Conservation (phyloP, 2,329 filamentous ascomycete genomes). For the Penicillium expansum region DNA sequence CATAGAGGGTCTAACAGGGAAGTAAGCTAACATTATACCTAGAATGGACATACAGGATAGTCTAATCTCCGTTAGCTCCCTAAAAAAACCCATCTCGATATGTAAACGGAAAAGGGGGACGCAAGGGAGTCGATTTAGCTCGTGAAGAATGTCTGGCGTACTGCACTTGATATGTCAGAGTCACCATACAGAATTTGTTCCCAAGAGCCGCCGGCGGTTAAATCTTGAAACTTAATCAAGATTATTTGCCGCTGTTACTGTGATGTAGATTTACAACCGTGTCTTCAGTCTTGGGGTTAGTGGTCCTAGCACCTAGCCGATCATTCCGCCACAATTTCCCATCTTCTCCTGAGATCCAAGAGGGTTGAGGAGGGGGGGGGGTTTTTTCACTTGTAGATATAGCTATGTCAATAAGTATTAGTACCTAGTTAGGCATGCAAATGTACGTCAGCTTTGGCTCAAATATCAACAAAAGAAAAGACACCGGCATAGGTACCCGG, state of each 20-base stretch:
- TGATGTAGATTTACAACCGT: neutral
- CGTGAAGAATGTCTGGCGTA: neutral
- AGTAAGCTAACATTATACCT: neutral
- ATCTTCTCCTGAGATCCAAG: neutral
- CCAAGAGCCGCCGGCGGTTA: constrained; percentile 5
- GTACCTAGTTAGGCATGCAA: neutral
- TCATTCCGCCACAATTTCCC: constrained; percentile 8
- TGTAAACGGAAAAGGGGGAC: neutral
- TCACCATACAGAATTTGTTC: neutral
- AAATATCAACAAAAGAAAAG: neutral
- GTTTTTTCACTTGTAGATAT: neutral
- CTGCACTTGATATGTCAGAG: neutral
- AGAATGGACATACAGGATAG: neutral
- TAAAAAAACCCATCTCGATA: neutral
- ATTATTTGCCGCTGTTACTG: neutral
- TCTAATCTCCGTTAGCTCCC: constrained; percentile 7
- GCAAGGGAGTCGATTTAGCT: constrained; percentile 2
- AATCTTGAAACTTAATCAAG: neutral
- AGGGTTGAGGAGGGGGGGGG: neutral
- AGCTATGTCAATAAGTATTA: neutral
- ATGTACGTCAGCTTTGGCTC: constrained; percentile 3
- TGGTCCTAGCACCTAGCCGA: constrained; percentile 6
- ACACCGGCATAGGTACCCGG: neutral
- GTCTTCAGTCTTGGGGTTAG: constrained; percentile 6
- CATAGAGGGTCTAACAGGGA: neutral